Base-by-base conservation (phyloP, 768 basidiomycete genomes). In the Boletus rubroflammeus region DNA sequence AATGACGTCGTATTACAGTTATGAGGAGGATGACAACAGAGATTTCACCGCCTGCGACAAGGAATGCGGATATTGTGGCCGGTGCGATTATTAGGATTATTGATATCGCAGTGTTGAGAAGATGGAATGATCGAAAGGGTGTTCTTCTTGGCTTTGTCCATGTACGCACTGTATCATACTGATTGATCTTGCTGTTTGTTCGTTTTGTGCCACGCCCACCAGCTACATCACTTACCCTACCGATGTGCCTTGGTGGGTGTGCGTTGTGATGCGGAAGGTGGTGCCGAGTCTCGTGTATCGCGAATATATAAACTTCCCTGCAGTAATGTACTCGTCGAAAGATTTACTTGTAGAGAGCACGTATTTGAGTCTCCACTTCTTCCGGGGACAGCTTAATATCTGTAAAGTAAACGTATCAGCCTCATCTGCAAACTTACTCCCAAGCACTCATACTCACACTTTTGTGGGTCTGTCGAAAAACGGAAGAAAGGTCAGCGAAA, bases 381-480 rank as follows among this genome's bases (percentile, higher is more conserved):
- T 90, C 88, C 0, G 84, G 72, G 0, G 86, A 80, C 69, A 85
- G 72, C 67, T 89, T 92, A 73, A 92, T 90, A 72, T 92, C 89
- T 91, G 59, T 35, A 58, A 34, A 56, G n/a, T 47, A 50, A 59
- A 42, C 15, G 44, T 14, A 56, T 69, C 43, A 65, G 47, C n/a
- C n/a, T n/a, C 43, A 38, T 39, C 28, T 10, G 14, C 34, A 23
- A 47, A 21, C 56, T 3, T 39, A 43, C 32, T 46, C 14, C 13
- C 43, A 21, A 15, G 23, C 53, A 5, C 45, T 6, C 46, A 32
- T 21, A 62, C 78, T 56, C 60, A 81, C 80, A 82, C 61, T 81
- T 82, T 59, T 76, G 73, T 36, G 81, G 79, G 62, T 81, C 81
- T 81, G 47, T 43, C 14, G 9, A 49, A 35, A 49, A 39, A 7